Base-by-base conservation (phyloP, 1,284 basidiomycete species). In the Albatrellus sp. region DNA sequence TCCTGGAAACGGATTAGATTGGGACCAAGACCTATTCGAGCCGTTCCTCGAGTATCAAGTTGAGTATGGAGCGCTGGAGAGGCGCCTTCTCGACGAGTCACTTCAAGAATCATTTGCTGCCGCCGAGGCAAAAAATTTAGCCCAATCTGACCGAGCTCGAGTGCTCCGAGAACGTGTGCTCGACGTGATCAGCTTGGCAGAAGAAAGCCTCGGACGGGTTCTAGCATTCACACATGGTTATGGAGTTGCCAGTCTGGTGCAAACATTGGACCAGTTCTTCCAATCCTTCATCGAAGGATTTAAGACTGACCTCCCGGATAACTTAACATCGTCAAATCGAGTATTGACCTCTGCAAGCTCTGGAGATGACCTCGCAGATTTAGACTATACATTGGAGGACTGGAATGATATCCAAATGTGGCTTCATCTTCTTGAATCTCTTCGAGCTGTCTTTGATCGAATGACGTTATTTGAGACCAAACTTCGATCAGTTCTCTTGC, bases 1-100 rank as follows among this genome's bases (percentile, higher is more conserved):
- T 16, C 39, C 55, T 12, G 69, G 73, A 38, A 54, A 54, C 16
- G 67, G 66, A 9, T 63, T 75, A 50, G 79, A 80, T 40, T 96
- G 92, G 92, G 90, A 94, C 55, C 80, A 83, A 44, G 79, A 84
- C 34, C 68, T 96, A 8, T 93, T 91, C 60, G 90, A 92, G 57
- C 89, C 92, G 0, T 96, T 94, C 66, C 68, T 92, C 14, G 87
- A 92, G 56, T 83, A 84, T 50, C 92, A 96, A 57, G 69, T 77
- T 13, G 82, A 90, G 45, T 96, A 93, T 60, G 73, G 75, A 0
- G 63, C 70, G 0, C 69, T 93, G 33, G 92, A 97, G 60, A 70
- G 73, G 37, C 73, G 75, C 9, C 70, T 77, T 42, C 63, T 94
- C 39, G 69, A 77, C 3, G 69, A 78, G 35, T 67, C 71, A 20